Evolutionary conservation across 768 basidiomycete genomes (phyloP).

Genomic region (Cystofilobasidium capitatum): DNA sequence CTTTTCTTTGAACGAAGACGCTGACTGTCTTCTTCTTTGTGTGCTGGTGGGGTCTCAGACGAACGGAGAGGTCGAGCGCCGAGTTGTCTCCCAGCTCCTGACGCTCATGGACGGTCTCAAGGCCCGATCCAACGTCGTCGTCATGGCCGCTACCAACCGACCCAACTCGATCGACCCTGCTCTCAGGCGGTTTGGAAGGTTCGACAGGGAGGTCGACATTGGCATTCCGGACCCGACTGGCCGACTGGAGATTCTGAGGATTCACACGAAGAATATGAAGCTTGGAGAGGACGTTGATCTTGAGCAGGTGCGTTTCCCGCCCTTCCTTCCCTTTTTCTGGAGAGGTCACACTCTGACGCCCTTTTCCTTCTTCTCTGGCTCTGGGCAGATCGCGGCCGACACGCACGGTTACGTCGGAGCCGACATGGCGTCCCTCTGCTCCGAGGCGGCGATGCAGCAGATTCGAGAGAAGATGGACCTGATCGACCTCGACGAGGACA

Average conservation of each 20-base stretch:
- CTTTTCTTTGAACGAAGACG: too few species aligned
- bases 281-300: conserved; percentile 91
- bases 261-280: conserved; percentile 99
- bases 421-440: conserved; percentile 92
- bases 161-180: conserved; percentile 99
- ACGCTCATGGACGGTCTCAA: conserved; percentile 99
- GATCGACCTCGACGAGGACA: conserved; percentile 52
- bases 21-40: conserved; percentile 12
- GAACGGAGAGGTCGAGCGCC: conserved; percentile 98
- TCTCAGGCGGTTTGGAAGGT: conserved; percentile 95
- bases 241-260: conserved; percentile 94
- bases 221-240: conserved; percentile 99
- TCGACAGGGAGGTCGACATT: conserved; percentile 98
- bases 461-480: conserved; percentile 99
- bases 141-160: conserved; percentile 98
- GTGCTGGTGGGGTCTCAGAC: conserved; percentile 49
- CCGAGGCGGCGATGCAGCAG: conserved; percentile 99
- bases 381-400: conserved; percentile 80
- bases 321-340: conserved; percentile 6
- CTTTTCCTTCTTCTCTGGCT: neutral
- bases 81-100: conserved; percentile 94
- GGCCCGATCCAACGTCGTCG: conserved; percentile 96
- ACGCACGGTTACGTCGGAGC: conserved; percentile 99
- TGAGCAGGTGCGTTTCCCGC: conserved; percentile 57
- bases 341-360: conserved; percentile 25